Conservation (phyloP, 2,329 filamentous ascomycete species). For the Periconia sp. region DNA sequence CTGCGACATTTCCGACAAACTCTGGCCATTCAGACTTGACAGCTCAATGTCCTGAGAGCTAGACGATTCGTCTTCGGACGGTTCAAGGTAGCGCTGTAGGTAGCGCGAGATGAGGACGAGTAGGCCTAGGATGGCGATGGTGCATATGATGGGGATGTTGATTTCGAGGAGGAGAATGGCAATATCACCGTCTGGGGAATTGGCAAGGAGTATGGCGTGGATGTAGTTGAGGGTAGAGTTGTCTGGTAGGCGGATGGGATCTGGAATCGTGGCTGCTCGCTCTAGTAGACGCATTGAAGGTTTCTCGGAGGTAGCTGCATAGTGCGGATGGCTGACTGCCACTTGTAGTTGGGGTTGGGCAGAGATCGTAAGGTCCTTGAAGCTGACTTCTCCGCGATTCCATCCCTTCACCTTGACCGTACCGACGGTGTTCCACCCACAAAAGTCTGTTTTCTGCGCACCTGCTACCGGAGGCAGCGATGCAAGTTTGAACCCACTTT, state of each 20-base stretch:
- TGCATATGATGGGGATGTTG: constrained; percentile 1
- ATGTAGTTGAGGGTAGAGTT: constrained; percentile 20
- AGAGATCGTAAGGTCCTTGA: not conserved
- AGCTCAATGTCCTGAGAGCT: not conserved
- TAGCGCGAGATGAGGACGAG: not conserved
- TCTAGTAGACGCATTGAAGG: too few relatives aligned
- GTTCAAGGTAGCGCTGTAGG: not conserved
- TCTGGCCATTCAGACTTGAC: too few relatives aligned
- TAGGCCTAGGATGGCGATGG: not conserved
- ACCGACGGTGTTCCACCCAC: constrained; percentile 7
- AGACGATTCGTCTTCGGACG: not conserved
- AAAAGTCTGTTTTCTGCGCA: not conserved
- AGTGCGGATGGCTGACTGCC: not conserved
- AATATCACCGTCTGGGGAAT: constrained; percentile 9
- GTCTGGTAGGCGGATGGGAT: not conserved
- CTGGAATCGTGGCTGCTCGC: not conserved
- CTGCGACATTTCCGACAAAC: too few relatives aligned
- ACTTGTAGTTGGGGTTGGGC: not conserved
- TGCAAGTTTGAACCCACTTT: constrained; percentile 6
- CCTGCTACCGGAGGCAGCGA: not conserved
- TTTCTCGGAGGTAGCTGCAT: too few relatives aligned
- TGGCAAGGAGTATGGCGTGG: constrained; percentile 28
- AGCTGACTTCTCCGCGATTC: constrained; percentile 6
- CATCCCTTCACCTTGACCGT: constrained; percentile 4
- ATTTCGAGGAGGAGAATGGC: constrained; percentile 14